Percentiles rank a stretch among this genome's conserved stretches.
Evolutionary conservation across 257 asterid species (phyloP).

Genomic region (Przewalskia tangutica): DNA sequence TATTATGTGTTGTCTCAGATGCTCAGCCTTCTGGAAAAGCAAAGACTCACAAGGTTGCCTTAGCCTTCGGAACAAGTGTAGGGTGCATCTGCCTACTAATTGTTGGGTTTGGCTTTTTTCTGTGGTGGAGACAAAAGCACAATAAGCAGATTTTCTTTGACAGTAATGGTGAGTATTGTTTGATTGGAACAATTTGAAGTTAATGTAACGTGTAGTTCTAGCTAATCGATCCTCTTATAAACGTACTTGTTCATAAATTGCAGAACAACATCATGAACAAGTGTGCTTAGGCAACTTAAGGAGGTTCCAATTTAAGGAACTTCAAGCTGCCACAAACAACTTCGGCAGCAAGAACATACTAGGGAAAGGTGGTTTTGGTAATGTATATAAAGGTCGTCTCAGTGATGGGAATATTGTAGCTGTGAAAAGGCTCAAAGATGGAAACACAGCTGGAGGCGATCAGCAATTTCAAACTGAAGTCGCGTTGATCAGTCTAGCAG

Average conservation of each 20-base stretch:
- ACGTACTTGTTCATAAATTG: not conserved
- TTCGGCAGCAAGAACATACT: constrained; percentile 85
- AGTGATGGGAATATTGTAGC: constrained; percentile 76
- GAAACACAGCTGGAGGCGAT: constrained; percentile 64
- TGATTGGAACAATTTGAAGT: not conserved
- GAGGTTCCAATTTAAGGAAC: constrained; percentile 65
- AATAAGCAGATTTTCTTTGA: constrained; percentile 63
- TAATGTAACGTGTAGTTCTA: not conserved
- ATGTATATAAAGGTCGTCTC: constrained; percentile 79
- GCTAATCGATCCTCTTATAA: not conserved
- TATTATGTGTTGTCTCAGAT: constrained; percentile 13
- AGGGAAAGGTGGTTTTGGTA: constrained; percentile 92
- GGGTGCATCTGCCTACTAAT: constrained; percentile 64
- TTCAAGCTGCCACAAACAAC: constrained; percentile 67
- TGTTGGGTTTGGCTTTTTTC: constrained; percentile 66
- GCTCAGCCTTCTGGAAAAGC: constrained; percentile 29
- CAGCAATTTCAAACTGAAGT: constrained; percentile 89
- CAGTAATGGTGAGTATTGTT: constrained; percentile 38
- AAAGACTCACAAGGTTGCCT: constrained; percentile 40
- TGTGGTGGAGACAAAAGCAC: constrained; percentile 80
- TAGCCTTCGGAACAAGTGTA: constrained; percentile 78
- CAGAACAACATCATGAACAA: constrained; percentile 63
- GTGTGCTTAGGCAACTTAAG: constrained; percentile 68
- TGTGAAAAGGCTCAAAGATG: constrained; percentile 82
- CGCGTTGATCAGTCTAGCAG: constrained; percentile 89